Percentiles rank a stretch among this genome's conserved stretches.
Conservation (phyloP, 257 asterid species). For the Cruciata laevipes region DNA sequence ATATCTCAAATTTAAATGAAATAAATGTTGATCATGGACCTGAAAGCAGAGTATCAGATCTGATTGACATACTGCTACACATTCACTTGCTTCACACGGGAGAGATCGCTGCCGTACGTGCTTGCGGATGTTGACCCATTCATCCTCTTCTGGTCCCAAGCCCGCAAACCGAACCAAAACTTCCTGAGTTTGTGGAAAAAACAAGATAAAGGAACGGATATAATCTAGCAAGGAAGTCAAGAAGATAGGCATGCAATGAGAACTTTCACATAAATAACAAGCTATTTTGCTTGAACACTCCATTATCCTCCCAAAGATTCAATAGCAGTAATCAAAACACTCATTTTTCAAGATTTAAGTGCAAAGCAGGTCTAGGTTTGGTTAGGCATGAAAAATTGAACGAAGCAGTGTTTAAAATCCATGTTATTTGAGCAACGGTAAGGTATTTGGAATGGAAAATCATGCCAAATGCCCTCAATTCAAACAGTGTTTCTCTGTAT, state of each 20-base stretch:
- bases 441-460: background rate
- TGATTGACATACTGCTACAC: conserved; percentile 77
- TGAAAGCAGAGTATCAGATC: conserved; percentile 95
- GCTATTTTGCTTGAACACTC: background rate
- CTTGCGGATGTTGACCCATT: conserved; percentile 42
- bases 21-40: conserved; percentile 33
- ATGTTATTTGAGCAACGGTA: too few relatives aligned
- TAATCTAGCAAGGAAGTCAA: background rate
- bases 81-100: conserved; percentile 95
- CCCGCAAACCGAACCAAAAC: conserved; percentile 95
- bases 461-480: background rate
- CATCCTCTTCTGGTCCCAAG: conserved; percentile 52
- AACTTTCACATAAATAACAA: background rate
- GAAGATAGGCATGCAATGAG: background rate
- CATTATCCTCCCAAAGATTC: background rate
- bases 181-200: conserved; percentile 52
- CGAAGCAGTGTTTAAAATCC: background rate
- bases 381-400: background rate
- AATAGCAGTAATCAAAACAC: background rate
- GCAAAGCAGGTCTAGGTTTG: background rate
- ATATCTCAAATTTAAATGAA: background rate
- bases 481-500: background rate
- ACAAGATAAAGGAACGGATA: background rate
- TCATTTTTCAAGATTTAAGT: background rate
- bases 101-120: conserved; percentile 90